Conservation (phyloP, 2,329 filamentous ascomycete species). For the Leptographium galeiforme region DNA sequence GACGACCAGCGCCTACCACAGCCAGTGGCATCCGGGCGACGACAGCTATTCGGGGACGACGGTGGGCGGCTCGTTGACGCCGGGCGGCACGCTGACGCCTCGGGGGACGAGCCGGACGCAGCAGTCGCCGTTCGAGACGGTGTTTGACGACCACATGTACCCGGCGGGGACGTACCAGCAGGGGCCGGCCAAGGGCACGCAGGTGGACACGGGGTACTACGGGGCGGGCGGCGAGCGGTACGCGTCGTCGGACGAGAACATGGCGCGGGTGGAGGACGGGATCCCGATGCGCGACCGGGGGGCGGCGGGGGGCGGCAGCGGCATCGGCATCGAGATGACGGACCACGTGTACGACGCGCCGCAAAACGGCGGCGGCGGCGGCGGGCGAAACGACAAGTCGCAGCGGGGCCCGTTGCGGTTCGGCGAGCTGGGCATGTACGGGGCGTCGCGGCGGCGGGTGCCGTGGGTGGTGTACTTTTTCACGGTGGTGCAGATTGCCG, state of each 20-base stretch:
- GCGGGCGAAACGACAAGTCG: neutral
- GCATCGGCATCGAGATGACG: slow-evolving; percentile 25
- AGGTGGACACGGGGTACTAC: slow-evolving; percentile 42
- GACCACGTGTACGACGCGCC: slow-evolving; percentile 52
- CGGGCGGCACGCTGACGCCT: slow-evolving; percentile 2
- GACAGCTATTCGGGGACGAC: slow-evolving; percentile 16
- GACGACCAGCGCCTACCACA: slow-evolving; percentile 16
- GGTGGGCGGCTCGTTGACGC: neutral
- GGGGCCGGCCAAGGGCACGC: slow-evolving; percentile 8
- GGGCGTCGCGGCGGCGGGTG: slow-evolving; percentile 38
- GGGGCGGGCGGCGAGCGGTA: slow-evolving; percentile 27
- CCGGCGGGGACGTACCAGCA: slow-evolving; percentile 33
- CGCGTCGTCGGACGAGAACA: slow-evolving; percentile 23
- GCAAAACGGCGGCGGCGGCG: slow-evolving; percentile 13
- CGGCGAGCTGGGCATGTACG: slow-evolving; percentile 47
- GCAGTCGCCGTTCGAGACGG: slow-evolving; percentile 43
- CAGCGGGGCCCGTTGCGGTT: slow-evolving; percentile 27
- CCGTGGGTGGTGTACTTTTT: slow-evolving; percentile 78
- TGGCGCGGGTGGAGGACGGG: slow-evolving; percentile 27
- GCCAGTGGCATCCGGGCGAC: slow-evolving; percentile 13
- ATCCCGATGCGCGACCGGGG: slow-evolving; percentile 44
- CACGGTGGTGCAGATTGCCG: slow-evolving; percentile 60
- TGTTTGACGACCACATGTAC: slow-evolving; percentile 57
- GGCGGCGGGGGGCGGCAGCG: slow-evolving; percentile 22
- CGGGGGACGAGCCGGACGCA: slow-evolving; percentile 9